A percentile compares a stretch with the other conserved stretches of the same genome.
Evolutionary conservation across 306 rosid species (phyloP).

Genomic region (Gastrolobium villosum): DNA sequence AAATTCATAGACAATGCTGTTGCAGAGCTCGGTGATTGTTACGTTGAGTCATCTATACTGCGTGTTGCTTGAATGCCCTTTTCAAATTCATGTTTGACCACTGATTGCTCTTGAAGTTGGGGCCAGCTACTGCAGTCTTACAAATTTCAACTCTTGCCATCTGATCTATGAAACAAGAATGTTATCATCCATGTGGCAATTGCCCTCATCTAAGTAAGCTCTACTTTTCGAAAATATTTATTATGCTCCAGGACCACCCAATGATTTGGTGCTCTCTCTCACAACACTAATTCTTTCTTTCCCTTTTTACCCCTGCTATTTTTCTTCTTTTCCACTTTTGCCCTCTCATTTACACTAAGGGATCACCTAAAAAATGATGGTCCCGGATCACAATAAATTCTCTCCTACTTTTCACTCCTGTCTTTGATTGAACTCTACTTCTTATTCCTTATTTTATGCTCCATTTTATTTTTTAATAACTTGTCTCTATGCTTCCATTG

Average conservation of each 20-base stretch:
- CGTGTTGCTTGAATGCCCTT: constrained; percentile 14
- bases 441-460: background rate
- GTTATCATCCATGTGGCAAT: constrained; percentile 5
- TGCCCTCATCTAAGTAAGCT: constrained; percentile 10
- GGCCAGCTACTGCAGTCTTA: constrained; percentile 24
- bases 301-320: no score
- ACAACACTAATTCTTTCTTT: no score
- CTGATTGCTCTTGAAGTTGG: constrained; percentile 37
- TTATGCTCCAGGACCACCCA: no score
- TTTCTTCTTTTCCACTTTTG: no score
- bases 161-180: constrained; percentile 2
- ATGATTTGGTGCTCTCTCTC: no score
- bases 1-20: constrained; percentile 56
- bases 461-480: constrained; percentile 14
- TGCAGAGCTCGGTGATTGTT: constrained; percentile 39
- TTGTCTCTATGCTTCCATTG: background rate
- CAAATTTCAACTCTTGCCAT: constrained; percentile 16
- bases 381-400: no score
- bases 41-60: constrained; percentile 17
- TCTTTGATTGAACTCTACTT: constrained; percentile 1
- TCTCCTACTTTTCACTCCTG: background rate
- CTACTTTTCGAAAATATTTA: no score
- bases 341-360: no score
- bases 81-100: constrained; percentile 28
- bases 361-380: no score